These are phyloP conservation scores for Pisolithus tinctorius DNA, from an alignment of 768 basidiomycete genomes.

Conservation along the genomic window DNA sequence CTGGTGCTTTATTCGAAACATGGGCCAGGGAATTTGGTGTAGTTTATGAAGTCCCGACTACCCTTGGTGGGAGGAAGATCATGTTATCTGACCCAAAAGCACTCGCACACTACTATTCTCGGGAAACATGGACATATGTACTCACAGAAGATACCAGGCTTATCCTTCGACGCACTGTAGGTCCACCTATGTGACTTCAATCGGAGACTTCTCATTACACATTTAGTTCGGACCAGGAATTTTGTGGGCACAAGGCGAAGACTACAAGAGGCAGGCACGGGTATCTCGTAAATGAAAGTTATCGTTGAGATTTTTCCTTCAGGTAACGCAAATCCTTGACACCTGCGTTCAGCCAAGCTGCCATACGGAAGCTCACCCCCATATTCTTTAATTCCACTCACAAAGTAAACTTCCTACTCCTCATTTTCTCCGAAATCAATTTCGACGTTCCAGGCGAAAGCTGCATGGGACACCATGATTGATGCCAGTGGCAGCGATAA, in stretches of 20 bases:
- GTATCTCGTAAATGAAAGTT: neutral
- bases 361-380: slow-evolving; percentile 16
- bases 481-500: neutral
- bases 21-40: slow-evolving; percentile 46
- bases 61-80: slow-evolving; percentile 29
- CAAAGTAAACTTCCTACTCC: slow-evolving; percentile 12
- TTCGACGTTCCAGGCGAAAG: slow-evolving; percentile 10
- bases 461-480: slow-evolving; percentile 17
- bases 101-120: slow-evolving; percentile 41
- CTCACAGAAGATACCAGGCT: slow-evolving; percentile 14
- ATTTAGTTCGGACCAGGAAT: slow-evolving; percentile 30
- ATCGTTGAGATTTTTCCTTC: neutral
- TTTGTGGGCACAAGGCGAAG: slow-evolving; percentile 37
- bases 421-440: neutral
- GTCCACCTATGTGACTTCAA: neutral
- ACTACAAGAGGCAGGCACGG: slow-evolving; percentile 32
- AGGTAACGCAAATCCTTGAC: slow-evolving; percentile 23
- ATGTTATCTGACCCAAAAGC: slow-evolving; percentile 45
- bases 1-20: slow-evolving; percentile 32
- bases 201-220: neutral
- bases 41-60: slow-evolving; percentile 33
- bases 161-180: slow-evolving; percentile 19
- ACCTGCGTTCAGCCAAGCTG: slow-evolving; percentile 19
- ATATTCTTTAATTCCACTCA: slow-evolving; percentile 24
- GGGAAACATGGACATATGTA: slow-evolving; percentile 37